A percentile compares a stretch with the other conserved stretches of the same genome.
These are phyloP conservation scores for Ormosia emarginata DNA, from an alignment of 306 rosid genomes.

Conservation along the genomic window DNA sequence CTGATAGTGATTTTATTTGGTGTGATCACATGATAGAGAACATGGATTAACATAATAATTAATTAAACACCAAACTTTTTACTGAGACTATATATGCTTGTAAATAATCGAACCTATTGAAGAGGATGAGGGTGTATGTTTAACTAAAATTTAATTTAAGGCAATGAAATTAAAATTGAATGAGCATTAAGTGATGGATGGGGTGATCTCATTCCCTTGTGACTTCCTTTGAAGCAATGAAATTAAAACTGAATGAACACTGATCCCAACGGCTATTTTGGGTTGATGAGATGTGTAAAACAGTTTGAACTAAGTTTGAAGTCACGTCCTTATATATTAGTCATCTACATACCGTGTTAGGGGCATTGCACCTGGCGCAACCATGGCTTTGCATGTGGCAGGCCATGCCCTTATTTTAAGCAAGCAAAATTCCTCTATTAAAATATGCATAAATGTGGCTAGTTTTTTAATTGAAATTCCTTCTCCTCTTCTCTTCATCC, in stretches of 20 bases:
- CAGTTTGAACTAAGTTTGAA: slow-evolving; percentile 30
- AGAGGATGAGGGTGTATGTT: not conserved
- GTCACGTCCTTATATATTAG: not conserved
- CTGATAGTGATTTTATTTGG: not conserved
- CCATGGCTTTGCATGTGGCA: slow-evolving; percentile 53
- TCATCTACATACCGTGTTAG: slow-evolving; percentile 34
- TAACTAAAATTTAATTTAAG: not conserved
- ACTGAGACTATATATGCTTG: not conserved
- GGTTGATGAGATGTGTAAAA: slow-evolving; percentile 35
- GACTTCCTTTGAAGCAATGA: slow-evolving; percentile 2
- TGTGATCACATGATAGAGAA: not conserved
- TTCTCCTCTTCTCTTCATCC: slow-evolving; percentile 26
- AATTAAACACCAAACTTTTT: not conserved
- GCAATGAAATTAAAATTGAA: not conserved
- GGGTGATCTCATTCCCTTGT: not conserved
- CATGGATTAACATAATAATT: not conserved
- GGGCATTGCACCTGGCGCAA: slow-evolving; percentile 47
- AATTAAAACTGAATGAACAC: not conserved
- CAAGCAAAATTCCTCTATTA: not conserved
- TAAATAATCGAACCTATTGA: not conserved
- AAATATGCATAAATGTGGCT: not conserved
- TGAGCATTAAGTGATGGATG: not conserved
- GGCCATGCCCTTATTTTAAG: not conserved
- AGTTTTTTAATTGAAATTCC: not conserved
- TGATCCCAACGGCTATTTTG: slow-evolving; percentile 26